A percentile compares a stretch with the other conserved stretches of the same genome.
Evolutionary conservation across 768 basidiomycete genomes (phyloP).

Genomic region (Mycena crocata): DNA sequence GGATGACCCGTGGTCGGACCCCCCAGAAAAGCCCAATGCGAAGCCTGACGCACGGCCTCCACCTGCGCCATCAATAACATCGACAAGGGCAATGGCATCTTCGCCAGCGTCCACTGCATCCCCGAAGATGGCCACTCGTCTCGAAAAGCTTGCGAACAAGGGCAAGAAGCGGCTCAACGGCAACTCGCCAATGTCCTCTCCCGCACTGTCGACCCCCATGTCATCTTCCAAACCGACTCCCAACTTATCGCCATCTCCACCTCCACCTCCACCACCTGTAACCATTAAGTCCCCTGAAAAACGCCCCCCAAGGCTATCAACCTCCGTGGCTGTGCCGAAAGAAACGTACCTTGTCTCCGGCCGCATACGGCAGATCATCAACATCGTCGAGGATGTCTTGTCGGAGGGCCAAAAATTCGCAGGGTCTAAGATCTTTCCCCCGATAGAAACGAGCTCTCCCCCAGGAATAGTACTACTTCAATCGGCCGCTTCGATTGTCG

Average conservation of each 20-base stretch:
- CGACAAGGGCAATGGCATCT: not conserved
- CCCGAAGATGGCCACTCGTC: slow-evolving; percentile 66
- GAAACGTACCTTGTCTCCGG: slow-evolving; percentile 73
- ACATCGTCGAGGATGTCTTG: slow-evolving; percentile 70
- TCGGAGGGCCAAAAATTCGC: slow-evolving; percentile 75
- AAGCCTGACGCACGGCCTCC: slow-evolving; percentile 42
- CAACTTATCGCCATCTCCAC: slow-evolving; percentile 35
- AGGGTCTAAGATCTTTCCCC: slow-evolving; percentile 63
- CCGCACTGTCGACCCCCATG: slow-evolving; percentile 7
- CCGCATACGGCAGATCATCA: slow-evolving; percentile 64
- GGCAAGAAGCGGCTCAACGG: slow-evolving; percentile 59
- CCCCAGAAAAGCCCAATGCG: slow-evolving; percentile 41
- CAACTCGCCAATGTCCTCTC: slow-evolving; percentile 38
- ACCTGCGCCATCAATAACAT: slow-evolving; percentile 42
- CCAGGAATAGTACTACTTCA: slow-evolving; percentile 70
- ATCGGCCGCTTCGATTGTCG: slow-evolving; percentile 74
- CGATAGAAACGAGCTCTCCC: slow-evolving; percentile 43
- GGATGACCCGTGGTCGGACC: slow-evolving; percentile 80
- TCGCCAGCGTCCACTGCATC: slow-evolving; percentile 38
- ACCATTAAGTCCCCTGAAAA: slow-evolving; percentile 37
- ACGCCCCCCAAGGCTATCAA: slow-evolving; percentile 40
- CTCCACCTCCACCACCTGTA: slow-evolving; percentile 34
- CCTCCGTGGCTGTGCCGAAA: slow-evolving; percentile 43
- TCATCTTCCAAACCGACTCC: slow-evolving; percentile 38
- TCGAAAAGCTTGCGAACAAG: slow-evolving; percentile 69